Evolutionary conservation across 1,284 basidiomycete genomes (phyloP), one percentile per base, ranked within the genome.

Genomic region (Macrocystidia cucumis): DNA sequence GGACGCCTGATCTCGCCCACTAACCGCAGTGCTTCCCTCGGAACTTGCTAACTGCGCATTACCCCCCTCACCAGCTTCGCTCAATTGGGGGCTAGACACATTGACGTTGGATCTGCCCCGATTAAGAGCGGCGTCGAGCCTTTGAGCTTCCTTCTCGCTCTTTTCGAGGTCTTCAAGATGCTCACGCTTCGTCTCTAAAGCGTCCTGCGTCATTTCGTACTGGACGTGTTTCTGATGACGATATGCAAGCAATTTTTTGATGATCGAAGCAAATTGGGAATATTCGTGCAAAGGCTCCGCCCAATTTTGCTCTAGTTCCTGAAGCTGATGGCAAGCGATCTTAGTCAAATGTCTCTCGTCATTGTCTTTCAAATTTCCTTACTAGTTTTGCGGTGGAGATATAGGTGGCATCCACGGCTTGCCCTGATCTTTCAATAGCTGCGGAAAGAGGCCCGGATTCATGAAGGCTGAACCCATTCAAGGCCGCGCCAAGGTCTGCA

Each of bases 161-260:
- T 84, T 86, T 60, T 98, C 96, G 4, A 97, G 69, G 34, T 96
- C 87, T 38, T 88, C 91, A 30, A 99, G 67, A 47, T 83, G 75
- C 51, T 90, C 87, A 38, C 83, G 81, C 61, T 95, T 97, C 9
- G 69, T 70, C 44, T 95, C 92, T 13, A 98, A 67, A 19, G 74
- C 73, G 52, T 98, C 95, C 55, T 93, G 88, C 0, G 95, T 95
- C 70, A 96, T 85, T 62, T 98, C 96, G 51, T 87, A 93, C 57
- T 99, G 96, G 7, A 95, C 87, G 48, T 99, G 93, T 62, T 98
- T 98, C 61, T 95, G 90, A 57, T 98, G 96, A 20, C 96, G 82
- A 63, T 96, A 99, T 1, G 80, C 80, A 33, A 99, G 76, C 14
- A 98, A 67, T 51, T 88, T 87, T 65, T 91, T 93, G 63, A 99